These are phyloP conservation scores for Fusarium keratoplasticum DNA, from an alignment of 2,329 filamentous ascomycete genomes.

Conservation along the genomic window DNA sequence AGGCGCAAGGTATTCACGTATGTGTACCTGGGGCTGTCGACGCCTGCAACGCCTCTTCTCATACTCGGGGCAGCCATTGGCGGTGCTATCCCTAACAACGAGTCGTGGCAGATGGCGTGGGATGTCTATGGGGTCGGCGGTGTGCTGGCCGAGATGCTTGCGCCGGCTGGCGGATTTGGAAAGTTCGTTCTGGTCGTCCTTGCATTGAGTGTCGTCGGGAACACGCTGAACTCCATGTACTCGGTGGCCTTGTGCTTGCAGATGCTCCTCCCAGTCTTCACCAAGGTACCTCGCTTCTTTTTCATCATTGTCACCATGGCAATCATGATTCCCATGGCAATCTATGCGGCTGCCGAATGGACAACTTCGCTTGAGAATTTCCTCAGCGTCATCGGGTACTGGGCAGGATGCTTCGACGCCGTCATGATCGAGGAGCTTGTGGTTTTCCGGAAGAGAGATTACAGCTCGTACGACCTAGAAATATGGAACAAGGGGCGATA, in stretches of 20 bases:
- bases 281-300: slow-evolving; percentile 55
- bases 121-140: slow-evolving; percentile 46
- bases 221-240: slow-evolving; percentile 54
- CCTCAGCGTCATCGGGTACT: slow-evolving; percentile 59
- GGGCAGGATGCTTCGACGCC: slow-evolving; percentile 58
- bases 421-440: slow-evolving; percentile 57
- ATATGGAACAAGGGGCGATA: slow-evolving; percentile 58
- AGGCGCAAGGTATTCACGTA: slow-evolving; percentile 39
- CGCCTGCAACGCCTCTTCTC: slow-evolving; percentile 48
- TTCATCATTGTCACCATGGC: slow-evolving; percentile 55
- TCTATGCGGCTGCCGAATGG: slow-evolving; percentile 57
- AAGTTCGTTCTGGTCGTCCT: slow-evolving; percentile 51
- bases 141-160: slow-evolving; percentile 48
- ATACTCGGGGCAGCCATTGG: slow-evolving; percentile 56
- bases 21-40: slow-evolving; percentile 63
- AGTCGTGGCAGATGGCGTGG: slow-evolving; percentile 46
- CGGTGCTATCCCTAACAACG: slow-evolving; percentile 47
- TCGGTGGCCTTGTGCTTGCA: slow-evolving; percentile 55
- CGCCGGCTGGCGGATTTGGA: slow-evolving; percentile 47
- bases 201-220: slow-evolving; percentile 52
- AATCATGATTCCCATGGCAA: slow-evolving; percentile 56
- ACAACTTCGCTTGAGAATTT: slow-evolving; percentile 58
- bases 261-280: slow-evolving; percentile 55
- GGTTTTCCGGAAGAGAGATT: slow-evolving; percentile 56
- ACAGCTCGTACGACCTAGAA: slow-evolving; percentile 52